These are phyloP conservation scores for Kazachstania taianensis DNA, from an alignment of 805 yeast species.

Conservation along the genomic window DNA sequence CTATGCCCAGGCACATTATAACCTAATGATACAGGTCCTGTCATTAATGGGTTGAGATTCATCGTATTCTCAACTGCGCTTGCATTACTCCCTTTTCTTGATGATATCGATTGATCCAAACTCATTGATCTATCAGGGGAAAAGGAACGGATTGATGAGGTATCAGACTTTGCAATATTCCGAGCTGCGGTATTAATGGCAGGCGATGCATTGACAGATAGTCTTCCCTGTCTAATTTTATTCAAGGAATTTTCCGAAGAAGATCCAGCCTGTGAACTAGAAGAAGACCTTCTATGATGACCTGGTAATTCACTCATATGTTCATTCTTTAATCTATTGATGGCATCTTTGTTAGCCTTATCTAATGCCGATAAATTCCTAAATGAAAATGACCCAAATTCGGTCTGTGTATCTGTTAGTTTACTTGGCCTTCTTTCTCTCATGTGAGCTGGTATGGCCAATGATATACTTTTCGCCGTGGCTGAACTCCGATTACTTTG, in stretches of 20 bases:
- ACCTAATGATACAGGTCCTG: background rate
- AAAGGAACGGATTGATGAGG: conserved; percentile 18
- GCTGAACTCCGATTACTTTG: conserved; percentile 24
- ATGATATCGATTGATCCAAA: conserved; percentile 10
- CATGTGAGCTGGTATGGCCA: conserved; percentile 44
- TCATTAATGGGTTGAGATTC: conserved; percentile 1
- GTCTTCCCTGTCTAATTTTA: conserved; percentile 12
- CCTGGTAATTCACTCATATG: conserved; percentile 38
- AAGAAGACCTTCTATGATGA: conserved; percentile 25
- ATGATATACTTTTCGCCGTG: conserved; percentile 32
- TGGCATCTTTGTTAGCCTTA: conserved; percentile 87
- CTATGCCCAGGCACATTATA: background rate
- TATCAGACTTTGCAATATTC: conserved; percentile 16
- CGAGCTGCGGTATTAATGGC: conserved; percentile 9
- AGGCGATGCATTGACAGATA: conserved; percentile 14
- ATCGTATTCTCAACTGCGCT: conserved; percentile 7
- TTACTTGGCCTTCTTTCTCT: conserved; percentile 68
- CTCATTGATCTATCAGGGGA: conserved; percentile 23
- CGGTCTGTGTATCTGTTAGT: conserved; percentile 55
- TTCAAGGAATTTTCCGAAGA: conserved; percentile 25
- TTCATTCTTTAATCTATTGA: conserved; percentile 76
- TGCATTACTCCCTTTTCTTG: conserved; percentile 18
- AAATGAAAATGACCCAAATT: conserved; percentile 89
- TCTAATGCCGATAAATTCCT: conserved; percentile 84
- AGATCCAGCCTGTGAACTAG: conserved; percentile 28